Conservation (phyloP, 2,329 filamentous ascomycete species). For the Stemphylium beticola region DNA sequence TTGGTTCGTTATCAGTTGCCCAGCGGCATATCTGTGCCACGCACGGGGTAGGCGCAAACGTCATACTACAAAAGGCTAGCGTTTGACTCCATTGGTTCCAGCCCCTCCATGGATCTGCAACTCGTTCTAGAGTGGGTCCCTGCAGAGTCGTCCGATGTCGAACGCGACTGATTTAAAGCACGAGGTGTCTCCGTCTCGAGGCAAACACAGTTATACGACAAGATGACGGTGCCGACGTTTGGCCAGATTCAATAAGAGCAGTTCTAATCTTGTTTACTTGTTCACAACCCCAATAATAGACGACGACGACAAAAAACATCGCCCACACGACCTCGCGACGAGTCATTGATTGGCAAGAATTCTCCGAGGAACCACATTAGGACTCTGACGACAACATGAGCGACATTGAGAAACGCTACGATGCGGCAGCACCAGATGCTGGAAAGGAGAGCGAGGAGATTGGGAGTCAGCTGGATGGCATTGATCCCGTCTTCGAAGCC, state of each 20-base stretch:
- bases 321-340: neutral
- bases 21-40: constrained; percentile 17
- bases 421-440: constrained; percentile 13
- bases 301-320: neutral
- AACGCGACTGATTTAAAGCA: constrained; percentile 29
- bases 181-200: constrained; percentile 16
- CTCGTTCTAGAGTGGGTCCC: constrained; percentile 10
- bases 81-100: constrained; percentile 23
- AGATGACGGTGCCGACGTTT: constrained; percentile 29
- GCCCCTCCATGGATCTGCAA: constrained; percentile 34
- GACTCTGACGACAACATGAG: constrained; percentile 28
- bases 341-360: constrained; percentile 8
- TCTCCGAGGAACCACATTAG: constrained; percentile 1
- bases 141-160: constrained; percentile 14
- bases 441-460: constrained; percentile 31
- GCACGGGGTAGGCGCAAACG: constrained; percentile 22
- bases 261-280: neutral
- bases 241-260: constrained; percentile 18
- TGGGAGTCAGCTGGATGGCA: constrained; percentile 35
- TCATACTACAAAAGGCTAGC: constrained; percentile 32
- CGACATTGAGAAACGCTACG: constrained; percentile 35
- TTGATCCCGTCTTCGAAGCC: constrained; percentile 55
- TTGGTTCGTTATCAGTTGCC: constrained; percentile 31
- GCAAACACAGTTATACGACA: constrained; percentile 13
- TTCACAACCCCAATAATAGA: neutral